These are phyloP conservation scores for Cystofilobasidium macerans DNA, from an alignment of 768 basidiomycete genomes.

Conservation along the genomic window DNA sequence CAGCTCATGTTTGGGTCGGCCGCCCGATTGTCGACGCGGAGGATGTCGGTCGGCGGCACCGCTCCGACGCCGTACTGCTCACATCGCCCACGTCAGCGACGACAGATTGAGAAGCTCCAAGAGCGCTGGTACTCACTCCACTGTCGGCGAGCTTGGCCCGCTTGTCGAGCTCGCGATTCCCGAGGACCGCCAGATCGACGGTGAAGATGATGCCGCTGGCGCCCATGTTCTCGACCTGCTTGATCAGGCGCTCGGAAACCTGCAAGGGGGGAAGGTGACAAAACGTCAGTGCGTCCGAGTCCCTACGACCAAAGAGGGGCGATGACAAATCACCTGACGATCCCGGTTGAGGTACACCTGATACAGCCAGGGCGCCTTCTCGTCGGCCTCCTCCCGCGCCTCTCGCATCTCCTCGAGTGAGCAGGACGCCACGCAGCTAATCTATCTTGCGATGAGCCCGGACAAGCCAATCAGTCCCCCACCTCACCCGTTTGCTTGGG, in stretches of 20 bases:
- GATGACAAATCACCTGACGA: background rate
- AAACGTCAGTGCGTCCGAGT: background rate
- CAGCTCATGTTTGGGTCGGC: constrained; percentile 2
- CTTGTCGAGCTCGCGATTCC: constrained; percentile 21
- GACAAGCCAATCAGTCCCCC: no score
- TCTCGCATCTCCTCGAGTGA: constrained; percentile 39
- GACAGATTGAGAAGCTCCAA: background rate
- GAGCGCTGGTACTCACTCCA: background rate
- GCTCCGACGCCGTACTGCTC: background rate
- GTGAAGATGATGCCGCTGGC: constrained; percentile 22
- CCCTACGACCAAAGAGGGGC: background rate
- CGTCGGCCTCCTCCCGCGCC: constrained; percentile 30
- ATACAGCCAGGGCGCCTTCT: constrained; percentile 38
- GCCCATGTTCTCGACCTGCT: constrained; percentile 18
- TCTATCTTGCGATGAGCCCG: background rate
- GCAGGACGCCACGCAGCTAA: constrained; percentile 33
- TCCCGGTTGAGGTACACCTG: constrained; percentile 29
- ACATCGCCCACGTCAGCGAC: background rate
- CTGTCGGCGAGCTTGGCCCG: background rate
- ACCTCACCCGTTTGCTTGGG: constrained; percentile 33
- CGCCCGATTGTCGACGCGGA: background rate
- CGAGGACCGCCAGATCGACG: constrained; percentile 14
- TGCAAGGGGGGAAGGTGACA: background rate
- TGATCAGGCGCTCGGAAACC: constrained; percentile 6
- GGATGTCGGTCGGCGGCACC: background rate